These are phyloP conservation scores for Trichoderma atroviride DNA, from an alignment of 2,329 filamentous ascomycete species.

Conservation along the genomic window DNA sequence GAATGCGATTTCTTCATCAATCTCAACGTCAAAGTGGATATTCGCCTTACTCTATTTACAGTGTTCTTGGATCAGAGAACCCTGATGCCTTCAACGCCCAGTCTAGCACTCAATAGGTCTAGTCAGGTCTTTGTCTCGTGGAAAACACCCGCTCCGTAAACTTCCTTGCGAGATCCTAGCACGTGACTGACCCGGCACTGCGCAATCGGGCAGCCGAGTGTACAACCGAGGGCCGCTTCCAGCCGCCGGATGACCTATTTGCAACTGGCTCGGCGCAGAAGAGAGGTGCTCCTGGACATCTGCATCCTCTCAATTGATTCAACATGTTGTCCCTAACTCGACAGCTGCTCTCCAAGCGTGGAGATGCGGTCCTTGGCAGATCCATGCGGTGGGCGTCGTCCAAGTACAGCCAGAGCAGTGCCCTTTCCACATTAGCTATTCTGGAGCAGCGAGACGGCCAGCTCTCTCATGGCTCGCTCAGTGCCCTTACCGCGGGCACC, in stretches of 20 bases:
- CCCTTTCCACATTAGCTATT: conserved; percentile 63
- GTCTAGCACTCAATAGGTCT: not conserved
- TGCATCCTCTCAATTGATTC: conserved; percentile 14
- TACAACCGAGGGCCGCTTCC: conserved; percentile 25
- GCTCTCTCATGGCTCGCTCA: conserved; percentile 79
- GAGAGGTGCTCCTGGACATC: conserved; percentile 7
- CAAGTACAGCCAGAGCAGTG: conserved; percentile 14
- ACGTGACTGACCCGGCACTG: conserved; percentile 9
- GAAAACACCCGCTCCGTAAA: not conserved
- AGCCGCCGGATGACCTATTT: conserved; percentile 13
- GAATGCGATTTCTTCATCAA: no score
- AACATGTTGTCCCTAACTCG: conserved; percentile 14
- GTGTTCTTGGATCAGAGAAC: not conserved
- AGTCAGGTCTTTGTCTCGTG: not conserved
- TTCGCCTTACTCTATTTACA: no score
- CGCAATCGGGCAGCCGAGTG: conserved; percentile 8
- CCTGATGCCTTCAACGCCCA: not conserved
- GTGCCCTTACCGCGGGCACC: conserved; percentile 81
- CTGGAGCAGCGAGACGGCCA: conserved; percentile 92
- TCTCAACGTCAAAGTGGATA: no score
- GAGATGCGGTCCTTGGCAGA: conserved; percentile 12
- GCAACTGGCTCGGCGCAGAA: conserved; percentile 3
- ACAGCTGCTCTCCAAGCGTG: conserved; percentile 19
- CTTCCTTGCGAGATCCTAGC: not conserved
- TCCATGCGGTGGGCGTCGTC: conserved; percentile 11